These are phyloP conservation scores for Lizonia empirigonia DNA, from an alignment of 2,329 filamentous ascomycete species.

Conservation along the genomic window DNA sequence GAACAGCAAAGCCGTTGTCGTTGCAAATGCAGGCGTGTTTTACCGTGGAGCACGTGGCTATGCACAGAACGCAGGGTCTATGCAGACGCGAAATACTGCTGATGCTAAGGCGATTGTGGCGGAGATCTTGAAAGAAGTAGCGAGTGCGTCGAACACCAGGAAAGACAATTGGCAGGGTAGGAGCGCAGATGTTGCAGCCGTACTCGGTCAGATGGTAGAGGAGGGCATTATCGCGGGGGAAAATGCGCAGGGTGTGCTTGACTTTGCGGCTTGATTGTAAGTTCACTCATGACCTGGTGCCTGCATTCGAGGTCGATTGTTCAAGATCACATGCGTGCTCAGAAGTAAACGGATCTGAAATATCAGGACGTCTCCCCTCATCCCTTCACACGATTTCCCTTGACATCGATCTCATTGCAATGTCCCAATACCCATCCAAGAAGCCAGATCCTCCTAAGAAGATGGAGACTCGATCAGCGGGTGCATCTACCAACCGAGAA, in stretches of 20 bases:
- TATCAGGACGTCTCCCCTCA: not conserved
- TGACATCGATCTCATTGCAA: not conserved
- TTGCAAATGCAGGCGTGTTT: slow-evolving; percentile 48
- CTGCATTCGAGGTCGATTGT: not conserved
- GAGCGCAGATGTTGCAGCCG: slow-evolving; percentile 50
- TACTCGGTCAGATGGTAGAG: slow-evolving; percentile 59
- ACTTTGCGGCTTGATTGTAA: slow-evolving; percentile 4
- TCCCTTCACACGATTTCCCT: not conserved
- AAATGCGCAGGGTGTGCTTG: slow-evolving; percentile 30
- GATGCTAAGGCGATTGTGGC: slow-evolving; percentile 57
- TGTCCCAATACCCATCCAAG: slow-evolving; percentile 1
- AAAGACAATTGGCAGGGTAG: slow-evolving; percentile 49
- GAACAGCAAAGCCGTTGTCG: slow-evolving; percentile 41
- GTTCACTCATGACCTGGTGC: not conserved
- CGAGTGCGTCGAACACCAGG: slow-evolving; percentile 42
- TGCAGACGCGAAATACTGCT: slow-evolving; percentile 52
- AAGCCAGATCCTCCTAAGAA: not conserved
- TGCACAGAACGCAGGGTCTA: slow-evolving; percentile 35
- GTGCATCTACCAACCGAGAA: not conserved
- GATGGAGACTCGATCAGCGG: not conserved
- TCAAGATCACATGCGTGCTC: not conserved
- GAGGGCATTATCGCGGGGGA: slow-evolving; percentile 54
- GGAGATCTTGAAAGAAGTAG: slow-evolving; percentile 52
- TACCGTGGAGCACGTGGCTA: slow-evolving; percentile 43
- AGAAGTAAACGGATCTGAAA: not conserved